These are phyloP conservation scores for Sporothrix luriei DNA, from an alignment of 2,329 filamentous ascomycete genomes.

Conservation along the genomic window DNA sequence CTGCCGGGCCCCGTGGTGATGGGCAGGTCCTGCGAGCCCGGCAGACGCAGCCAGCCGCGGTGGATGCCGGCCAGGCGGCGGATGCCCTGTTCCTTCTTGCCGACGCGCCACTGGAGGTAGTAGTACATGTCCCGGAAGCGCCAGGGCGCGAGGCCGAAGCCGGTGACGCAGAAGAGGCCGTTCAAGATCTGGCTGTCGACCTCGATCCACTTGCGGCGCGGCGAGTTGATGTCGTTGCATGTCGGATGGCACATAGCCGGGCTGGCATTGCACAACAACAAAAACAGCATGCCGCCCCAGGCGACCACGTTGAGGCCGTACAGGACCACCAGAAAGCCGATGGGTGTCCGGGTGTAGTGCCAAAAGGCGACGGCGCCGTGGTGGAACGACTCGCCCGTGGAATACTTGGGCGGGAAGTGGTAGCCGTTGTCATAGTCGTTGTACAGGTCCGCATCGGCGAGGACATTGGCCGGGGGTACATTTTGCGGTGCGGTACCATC, in stretches of 20 bases:
- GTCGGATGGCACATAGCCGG: conserved; percentile 71
- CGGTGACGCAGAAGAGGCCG: conserved; percentile 82
- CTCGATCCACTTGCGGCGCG: conserved; percentile 83
- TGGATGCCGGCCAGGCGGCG: conserved; percentile 74
- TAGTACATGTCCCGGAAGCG: conserved; percentile 78
- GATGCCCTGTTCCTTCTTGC: conserved; percentile 58
- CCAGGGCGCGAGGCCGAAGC: conserved; percentile 83
- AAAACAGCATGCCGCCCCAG: conserved; percentile 89
- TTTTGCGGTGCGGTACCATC: not conserved
- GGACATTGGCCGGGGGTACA: not conserved
- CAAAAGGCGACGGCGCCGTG: conserved; percentile 65
- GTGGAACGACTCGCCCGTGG: conserved; percentile 60
- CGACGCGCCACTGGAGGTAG: conserved; percentile 65
- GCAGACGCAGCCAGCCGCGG: conserved; percentile 72
- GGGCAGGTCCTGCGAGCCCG: conserved; percentile 64
- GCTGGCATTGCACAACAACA: conserved; percentile 74
- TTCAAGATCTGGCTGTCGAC: conserved; percentile 82
- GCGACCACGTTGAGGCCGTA: conserved; percentile 83
- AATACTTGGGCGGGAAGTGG: conserved; percentile 64
- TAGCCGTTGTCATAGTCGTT: conserved; percentile 63
- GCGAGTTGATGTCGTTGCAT: conserved; percentile 73
- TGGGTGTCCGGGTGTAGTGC: conserved; percentile 72
- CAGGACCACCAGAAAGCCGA: conserved; percentile 75
- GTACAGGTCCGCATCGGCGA: conserved; percentile 19
- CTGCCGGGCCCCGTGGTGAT: conserved; percentile 56